These are phyloP conservation scores for Funneliformis mosseae DNA, from an alignment of 192 early-diverging fungal genomes.

Conservation along the genomic window DNA sequence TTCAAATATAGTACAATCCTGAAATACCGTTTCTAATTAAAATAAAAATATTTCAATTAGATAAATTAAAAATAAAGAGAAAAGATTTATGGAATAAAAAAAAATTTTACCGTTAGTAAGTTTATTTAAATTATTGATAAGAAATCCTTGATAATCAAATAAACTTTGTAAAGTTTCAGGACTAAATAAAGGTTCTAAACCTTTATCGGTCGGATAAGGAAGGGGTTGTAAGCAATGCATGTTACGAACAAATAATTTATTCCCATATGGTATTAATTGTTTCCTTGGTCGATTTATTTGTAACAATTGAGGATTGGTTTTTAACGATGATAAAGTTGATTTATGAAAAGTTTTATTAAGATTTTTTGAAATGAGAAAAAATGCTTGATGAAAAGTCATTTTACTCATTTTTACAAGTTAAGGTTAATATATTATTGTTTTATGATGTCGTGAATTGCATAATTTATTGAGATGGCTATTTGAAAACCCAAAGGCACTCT, in stretches of 20 bases:
- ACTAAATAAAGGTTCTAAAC: conserved; percentile 40
- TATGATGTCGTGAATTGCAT: too few relatives aligned
- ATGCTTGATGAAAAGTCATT: neutral
- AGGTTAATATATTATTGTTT: too few relatives aligned
- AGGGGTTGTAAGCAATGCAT: conserved; percentile 8
- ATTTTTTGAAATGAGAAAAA: neutral
- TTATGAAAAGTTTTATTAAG: neutral
- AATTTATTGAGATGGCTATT: too few relatives aligned
- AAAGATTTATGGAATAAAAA: neutral
- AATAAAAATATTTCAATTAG: too few relatives aligned
- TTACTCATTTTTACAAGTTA: neutral
- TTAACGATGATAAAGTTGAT: neutral
- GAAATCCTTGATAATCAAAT: conserved; percentile 39
- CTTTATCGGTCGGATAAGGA: conserved; percentile 35
- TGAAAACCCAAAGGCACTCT: too few relatives aligned
- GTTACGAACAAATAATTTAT: neutral
- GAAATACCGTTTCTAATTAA: conserved; percentile 38
- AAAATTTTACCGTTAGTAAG: conserved; percentile 38
- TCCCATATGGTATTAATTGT: neutral
- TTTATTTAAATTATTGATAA: conserved; percentile 44
- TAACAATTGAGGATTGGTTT: neutral
- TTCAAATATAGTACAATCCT: conserved; percentile 37
- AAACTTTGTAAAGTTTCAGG: conserved; percentile 39
- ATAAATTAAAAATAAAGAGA: neutral
- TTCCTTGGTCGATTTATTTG: neutral